Conservation (phyloP, 2,329 filamentous ascomycete genomes). For the Pseudogymnoascus destructans region DNA sequence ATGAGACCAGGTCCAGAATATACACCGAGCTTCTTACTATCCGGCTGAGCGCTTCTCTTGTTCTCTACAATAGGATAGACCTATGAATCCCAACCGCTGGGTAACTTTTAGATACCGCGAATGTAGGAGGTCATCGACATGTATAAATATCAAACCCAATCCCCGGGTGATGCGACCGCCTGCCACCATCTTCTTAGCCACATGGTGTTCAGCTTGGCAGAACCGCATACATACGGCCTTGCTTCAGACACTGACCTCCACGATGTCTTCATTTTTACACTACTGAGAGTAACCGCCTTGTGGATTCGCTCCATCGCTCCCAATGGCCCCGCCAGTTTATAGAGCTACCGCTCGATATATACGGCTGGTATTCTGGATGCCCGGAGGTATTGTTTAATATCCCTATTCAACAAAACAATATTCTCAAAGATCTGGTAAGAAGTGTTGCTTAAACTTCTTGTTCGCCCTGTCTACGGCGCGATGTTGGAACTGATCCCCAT, state of each 20-base stretch:
- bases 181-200: not conserved
- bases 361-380: not conserved
- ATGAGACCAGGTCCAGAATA: not conserved
- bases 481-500: slow-evolving; percentile 77
- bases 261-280: not conserved
- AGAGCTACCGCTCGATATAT: not conserved
- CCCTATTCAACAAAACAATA: not conserved
- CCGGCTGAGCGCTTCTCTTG: not conserved
- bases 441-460: slow-evolving; percentile 83
- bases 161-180: not conserved
- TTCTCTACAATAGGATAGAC: not conserved
- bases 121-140: not conserved
- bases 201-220: not conserved
- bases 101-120: not conserved
- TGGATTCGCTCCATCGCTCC: not conserved
- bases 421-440: slow-evolving; percentile 56
- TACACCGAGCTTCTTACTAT: not conserved
- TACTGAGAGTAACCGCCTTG: not conserved
- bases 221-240: not conserved
- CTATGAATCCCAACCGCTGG: not conserved
- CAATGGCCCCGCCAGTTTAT: not conserved
- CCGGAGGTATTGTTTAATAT: not conserved
- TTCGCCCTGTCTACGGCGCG: slow-evolving; percentile 75
- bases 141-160: not conserved
- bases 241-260: not conserved